phyloP scores from a whole-genome alignment of 2,329 filamentous ascomycete species.

The Leptographium procerum region DNA sequence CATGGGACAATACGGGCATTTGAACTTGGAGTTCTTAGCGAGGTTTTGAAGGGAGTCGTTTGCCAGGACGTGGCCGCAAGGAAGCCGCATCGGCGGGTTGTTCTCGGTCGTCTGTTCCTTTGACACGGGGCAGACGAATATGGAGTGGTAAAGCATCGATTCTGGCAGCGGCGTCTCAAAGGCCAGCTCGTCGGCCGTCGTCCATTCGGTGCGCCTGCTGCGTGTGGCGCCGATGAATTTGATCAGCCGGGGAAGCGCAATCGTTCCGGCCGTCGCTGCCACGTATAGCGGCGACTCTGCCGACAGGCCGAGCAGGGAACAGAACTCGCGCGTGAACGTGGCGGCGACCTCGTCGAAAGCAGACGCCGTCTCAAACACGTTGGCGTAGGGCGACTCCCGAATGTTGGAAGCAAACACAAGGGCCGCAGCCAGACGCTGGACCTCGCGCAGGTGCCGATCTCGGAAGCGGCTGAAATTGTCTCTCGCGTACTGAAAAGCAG shows the following conservation, averaged over 20 bases:
- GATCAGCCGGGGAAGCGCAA: constrained; percentile 77
- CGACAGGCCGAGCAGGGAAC: constrained; percentile 76
- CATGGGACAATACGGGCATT: constrained; percentile 89
- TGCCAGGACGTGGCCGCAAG: constrained; percentile 89
- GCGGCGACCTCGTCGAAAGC: constrained; percentile 69
- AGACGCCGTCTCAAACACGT: constrained; percentile 57
- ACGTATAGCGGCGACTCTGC: constrained; percentile 90
- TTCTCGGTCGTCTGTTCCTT: constrained; percentile 90
- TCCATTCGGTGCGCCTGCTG: constrained; percentile 89
- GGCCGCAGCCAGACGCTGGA: constrained; percentile 69
- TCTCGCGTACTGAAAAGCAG: constrained; percentile 65
- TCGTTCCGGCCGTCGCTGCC: constrained; percentile 81
- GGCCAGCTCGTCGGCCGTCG: constrained; percentile 77
- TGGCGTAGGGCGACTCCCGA: constrained; percentile 62
- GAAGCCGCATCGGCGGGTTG: constrained; percentile 95
- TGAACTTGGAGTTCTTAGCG: constrained; percentile 70
- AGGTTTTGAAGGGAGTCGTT: constrained; percentile 71
- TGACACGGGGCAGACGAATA: constrained; percentile 94
- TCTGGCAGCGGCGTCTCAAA: constrained; percentile 55
- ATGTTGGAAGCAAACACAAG: constrained; percentile 73
- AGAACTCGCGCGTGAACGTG: constrained; percentile 93
- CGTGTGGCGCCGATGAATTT: constrained; percentile 84
- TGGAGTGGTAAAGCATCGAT: constrained; percentile 73
- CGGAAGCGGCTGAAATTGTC: constrained; percentile 65
- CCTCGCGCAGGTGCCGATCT: constrained; percentile 62